Evolutionary conservation across 129 eudicot species (phyloP).

Genomic region (Escallonia herrerae): DNA sequence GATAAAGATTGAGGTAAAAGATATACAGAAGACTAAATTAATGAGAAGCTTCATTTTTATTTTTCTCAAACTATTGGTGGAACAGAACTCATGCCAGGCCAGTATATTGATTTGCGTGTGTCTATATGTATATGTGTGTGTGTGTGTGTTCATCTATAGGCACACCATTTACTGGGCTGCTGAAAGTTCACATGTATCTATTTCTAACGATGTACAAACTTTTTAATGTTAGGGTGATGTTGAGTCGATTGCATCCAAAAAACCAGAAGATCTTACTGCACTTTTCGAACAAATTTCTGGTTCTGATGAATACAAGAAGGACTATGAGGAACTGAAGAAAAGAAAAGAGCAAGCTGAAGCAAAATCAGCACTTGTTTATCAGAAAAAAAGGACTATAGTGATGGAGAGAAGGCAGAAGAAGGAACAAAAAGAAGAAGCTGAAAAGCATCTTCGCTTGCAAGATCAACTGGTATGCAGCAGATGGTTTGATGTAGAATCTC

Average conservation of each 20-base stretch:
- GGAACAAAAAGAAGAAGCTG: constrained; percentile 98
- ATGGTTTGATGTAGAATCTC: neutral
- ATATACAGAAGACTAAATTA: too few relatives aligned
- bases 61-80: too few relatives aligned
- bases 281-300: constrained; percentile 98
- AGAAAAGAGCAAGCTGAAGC: constrained; percentile 88
- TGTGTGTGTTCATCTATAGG: too few relatives aligned
- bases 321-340: constrained; percentile 82
- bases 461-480: constrained; percentile 64
- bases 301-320: constrained; percentile 80
- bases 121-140: too few relatives aligned
- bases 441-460: constrained; percentile 89
- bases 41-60: too few relatives aligned
- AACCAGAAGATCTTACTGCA: constrained; percentile 87
- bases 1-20: too few relatives aligned
- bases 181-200: too few relatives aligned
- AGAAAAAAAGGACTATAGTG: constrained; percentile 74
- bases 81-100: too few relatives aligned
- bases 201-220: neutral
- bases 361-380: constrained; percentile 78
- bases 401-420: constrained; percentile 92
- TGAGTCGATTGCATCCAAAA: constrained; percentile 96
- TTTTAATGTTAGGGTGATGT: constrained; percentile 72
- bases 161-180: too few relatives aligned
- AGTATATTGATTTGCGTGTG: too few relatives aligned